Percentiles rank a stretch among this genome's conserved stretches.
Conservation (phyloP, 2,329 filamentous ascomycete genomes). For the Dactylonectria estremocensis region DNA sequence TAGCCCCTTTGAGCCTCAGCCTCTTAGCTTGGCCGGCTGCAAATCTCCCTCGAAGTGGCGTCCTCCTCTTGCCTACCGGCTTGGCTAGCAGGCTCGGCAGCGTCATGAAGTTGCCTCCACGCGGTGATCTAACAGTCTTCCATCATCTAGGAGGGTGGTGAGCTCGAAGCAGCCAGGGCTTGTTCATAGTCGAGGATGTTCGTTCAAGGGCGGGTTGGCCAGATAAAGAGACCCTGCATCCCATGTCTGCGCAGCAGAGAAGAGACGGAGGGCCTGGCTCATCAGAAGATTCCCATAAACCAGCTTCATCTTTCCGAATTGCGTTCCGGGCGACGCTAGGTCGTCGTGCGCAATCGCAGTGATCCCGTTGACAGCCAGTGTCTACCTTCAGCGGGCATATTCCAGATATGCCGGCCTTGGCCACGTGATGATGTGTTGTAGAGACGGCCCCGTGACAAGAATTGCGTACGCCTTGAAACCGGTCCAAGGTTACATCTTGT, state of each 20-base stretch:
- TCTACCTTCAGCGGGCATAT: constrained; percentile 56
- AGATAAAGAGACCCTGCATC: constrained; percentile 45
- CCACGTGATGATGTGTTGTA: constrained; percentile 54
- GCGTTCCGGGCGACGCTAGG: constrained; percentile 23
- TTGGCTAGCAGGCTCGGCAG: constrained; percentile 46
- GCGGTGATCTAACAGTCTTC: constrained; percentile 33
- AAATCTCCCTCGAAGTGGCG: constrained; percentile 40
- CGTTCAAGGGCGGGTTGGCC: constrained; percentile 38
- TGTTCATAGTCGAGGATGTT: constrained; percentile 19
- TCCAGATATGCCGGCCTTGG: constrained; percentile 57
- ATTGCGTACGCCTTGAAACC: constrained; percentile 45
- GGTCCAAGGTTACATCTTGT: constrained; percentile 45
- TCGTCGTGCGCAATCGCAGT: constrained; percentile 41
- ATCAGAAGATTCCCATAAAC: constrained; percentile 47
- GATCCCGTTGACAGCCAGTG: constrained; percentile 63
- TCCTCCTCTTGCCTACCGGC: constrained; percentile 37
- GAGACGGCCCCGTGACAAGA: constrained; percentile 49
- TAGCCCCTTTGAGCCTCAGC: constrained; percentile 22
- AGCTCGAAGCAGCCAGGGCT: constrained; percentile 16
- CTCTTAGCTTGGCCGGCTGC: constrained; percentile 31
- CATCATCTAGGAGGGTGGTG: constrained; percentile 22
- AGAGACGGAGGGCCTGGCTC: constrained; percentile 49
- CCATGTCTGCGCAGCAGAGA: constrained; percentile 53
- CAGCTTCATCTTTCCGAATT: constrained; percentile 50
- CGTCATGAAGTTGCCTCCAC: constrained; percentile 37